Evolutionary conservation across 352 stramenopile species (phyloP).

Genomic region (Blastocystis sp.): DNA sequence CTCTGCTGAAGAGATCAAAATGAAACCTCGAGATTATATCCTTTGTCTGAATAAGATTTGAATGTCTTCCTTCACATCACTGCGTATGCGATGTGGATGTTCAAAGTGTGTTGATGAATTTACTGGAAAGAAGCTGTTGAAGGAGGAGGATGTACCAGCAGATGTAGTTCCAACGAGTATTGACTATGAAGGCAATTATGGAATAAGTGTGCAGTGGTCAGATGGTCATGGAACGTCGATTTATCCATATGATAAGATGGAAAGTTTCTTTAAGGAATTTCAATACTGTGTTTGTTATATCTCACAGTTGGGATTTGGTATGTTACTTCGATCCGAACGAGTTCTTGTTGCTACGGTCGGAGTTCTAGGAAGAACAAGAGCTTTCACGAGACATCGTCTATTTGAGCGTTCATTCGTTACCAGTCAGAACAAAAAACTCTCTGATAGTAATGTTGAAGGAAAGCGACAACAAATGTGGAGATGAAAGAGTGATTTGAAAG

Average conservation of each 20-base stretch:
- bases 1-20: constrained; percentile 34
- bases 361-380: not conserved
- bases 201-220: constrained; percentile 58
- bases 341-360: not conserved
- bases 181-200: constrained; percentile 63
- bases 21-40: constrained; percentile 48
- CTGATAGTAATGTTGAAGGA: too few species aligned
- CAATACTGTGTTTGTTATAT: not conserved
- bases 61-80: constrained; percentile 14
- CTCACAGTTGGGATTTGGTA: not conserved
- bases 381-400: not conserved
- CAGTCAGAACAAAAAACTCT: not conserved
- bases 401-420: not conserved
- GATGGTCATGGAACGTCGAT: constrained; percentile 53
- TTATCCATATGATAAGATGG: constrained; percentile 57
- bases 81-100: constrained; percentile 44
- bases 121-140: constrained; percentile 60
- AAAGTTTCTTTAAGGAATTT: constrained; percentile 55
- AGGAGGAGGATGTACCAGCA: constrained; percentile 31
- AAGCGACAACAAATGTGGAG: too few species aligned
- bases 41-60: not conserved
- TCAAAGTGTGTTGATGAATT: constrained; percentile 62
- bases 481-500: not conserved
- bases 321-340: not conserved
- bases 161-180: constrained; percentile 58